These are phyloP conservation scores for Brassica rapa DNA, from an alignment of 345 rosid genomes.

Conservation along the genomic window DNA sequence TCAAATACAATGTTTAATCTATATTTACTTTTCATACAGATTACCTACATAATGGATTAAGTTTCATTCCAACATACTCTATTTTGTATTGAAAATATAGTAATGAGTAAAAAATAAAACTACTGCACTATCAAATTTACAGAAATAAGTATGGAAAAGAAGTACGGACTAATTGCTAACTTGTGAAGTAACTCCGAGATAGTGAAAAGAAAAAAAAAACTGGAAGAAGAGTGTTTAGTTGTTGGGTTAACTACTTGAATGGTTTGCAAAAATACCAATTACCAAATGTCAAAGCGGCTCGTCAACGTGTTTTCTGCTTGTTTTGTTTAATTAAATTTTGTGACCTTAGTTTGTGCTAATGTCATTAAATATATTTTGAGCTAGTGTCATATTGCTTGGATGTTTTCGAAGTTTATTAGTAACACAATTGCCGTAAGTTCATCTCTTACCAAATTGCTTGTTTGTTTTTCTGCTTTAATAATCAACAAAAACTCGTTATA, in stretches of 20 bases:
- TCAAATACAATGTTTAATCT: background rate
- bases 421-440: background rate
- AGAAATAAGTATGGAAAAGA: no score
- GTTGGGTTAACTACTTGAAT: constrained; percentile 18
- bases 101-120: no score
- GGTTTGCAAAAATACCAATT: constrained; percentile 13
- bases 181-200: no score
- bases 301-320: constrained; percentile 31
- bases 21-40: no score
- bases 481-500: no score
- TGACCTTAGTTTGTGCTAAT: background rate
- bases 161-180: no score
- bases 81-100: no score
- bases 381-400: background rate
- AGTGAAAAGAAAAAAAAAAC: no score
- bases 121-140: no score
- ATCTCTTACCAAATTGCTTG: background rate
- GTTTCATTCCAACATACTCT: no score
- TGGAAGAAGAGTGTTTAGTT: background rate
- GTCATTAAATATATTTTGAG: background rate
- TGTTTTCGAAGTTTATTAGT: background rate
- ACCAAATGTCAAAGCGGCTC: constrained; percentile 30
- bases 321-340: background rate
- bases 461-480: background rate
- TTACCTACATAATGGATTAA: no score